Evolutionary conservation across 2,329 filamentous ascomycete genomes (phyloP).

Genomic region (Trichophyton benhamiae): DNA sequence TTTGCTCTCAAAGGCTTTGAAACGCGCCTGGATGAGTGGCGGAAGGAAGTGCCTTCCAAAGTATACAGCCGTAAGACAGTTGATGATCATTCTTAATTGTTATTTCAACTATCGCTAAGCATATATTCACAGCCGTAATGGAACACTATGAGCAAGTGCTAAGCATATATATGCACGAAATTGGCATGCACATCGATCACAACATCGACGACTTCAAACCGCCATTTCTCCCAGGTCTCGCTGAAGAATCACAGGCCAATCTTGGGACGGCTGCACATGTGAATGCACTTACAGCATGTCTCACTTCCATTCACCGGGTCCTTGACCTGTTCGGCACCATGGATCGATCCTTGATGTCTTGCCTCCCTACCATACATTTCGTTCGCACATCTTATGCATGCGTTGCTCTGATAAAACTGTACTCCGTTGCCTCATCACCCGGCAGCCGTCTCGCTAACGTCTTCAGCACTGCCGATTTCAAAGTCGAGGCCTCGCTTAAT

Average conservation of each 20-base stretch:
- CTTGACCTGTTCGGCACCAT: conserved; percentile 54
- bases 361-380: conserved; percentile 57
- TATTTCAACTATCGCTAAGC: not conserved
- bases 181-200: conserved; percentile 55
- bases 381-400: conserved; percentile 60
- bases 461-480: conserved; percentile 55
- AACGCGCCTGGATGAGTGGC: conserved; percentile 50
- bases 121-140: conserved; percentile 41
- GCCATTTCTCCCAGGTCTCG: conserved; percentile 35
- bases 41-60: conserved; percentile 41
- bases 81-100: conserved; percentile 5
- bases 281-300: conserved; percentile 53
- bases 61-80: conserved; percentile 44
- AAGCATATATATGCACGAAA: conserved; percentile 64
- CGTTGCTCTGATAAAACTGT: conserved; percentile 62
- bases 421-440: conserved; percentile 52
- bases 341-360: conserved; percentile 47
- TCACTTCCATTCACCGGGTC: conserved; percentile 53
- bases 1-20: conserved; percentile 54
- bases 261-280: conserved; percentile 48
- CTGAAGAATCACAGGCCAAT: conserved; percentile 23
- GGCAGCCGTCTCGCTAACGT: conserved; percentile 57
- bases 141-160: conserved; percentile 52
- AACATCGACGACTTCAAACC: conserved; percentile 41
- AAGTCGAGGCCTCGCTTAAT: conserved; percentile 54